phyloP scores from a whole-genome alignment of 169 alveolate genomes.

The Plasmodium adleri region DNA sequence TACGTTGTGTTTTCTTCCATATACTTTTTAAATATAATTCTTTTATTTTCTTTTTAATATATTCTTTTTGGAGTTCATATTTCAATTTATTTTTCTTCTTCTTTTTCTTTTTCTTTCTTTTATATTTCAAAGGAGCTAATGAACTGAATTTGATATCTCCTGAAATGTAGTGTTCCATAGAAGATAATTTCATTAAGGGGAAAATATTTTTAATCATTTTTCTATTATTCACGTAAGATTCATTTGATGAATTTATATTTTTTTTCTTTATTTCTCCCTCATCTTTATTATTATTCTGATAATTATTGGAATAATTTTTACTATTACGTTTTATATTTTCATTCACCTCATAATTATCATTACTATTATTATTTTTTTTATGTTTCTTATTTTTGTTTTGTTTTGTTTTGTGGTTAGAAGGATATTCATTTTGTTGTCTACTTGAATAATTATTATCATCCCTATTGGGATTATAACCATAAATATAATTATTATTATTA shows the following conservation, averaged over 20 bases:
- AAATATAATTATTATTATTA: background rate
- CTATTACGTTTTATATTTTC: too few species aligned
- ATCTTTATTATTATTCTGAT: background rate
- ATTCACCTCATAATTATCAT: too few species aligned
- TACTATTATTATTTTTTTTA: background rate
- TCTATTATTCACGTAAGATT: slow-evolving; percentile 41
- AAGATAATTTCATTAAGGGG: slow-evolving; percentile 69
- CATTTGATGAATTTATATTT: slow-evolving; percentile 7
- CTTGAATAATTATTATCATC: background rate
- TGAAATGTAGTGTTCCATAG: slow-evolving; percentile 72
- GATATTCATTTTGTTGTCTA: background rate
- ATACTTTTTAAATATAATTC: slow-evolving; percentile 41
- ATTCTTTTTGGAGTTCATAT: slow-evolving; percentile 50
- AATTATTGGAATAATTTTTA: background rate
- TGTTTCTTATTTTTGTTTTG: background rate
- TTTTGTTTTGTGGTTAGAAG: too few species aligned
- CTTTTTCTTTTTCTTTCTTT: slow-evolving; percentile 43
- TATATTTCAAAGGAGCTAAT: slow-evolving; percentile 68
- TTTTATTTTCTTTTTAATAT: slow-evolving; percentile 43
- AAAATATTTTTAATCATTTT: slow-evolving; percentile 70
- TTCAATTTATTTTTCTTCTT: slow-evolving; percentile 23
- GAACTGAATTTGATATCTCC: slow-evolving; percentile 76
- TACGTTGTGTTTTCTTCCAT: slow-evolving; percentile 30
- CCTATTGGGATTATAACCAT: background rate
- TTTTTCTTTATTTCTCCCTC: background rate